Conservation (phyloP, 805 yeast genomes). For the Cyberlindnera xylosilytica region DNA sequence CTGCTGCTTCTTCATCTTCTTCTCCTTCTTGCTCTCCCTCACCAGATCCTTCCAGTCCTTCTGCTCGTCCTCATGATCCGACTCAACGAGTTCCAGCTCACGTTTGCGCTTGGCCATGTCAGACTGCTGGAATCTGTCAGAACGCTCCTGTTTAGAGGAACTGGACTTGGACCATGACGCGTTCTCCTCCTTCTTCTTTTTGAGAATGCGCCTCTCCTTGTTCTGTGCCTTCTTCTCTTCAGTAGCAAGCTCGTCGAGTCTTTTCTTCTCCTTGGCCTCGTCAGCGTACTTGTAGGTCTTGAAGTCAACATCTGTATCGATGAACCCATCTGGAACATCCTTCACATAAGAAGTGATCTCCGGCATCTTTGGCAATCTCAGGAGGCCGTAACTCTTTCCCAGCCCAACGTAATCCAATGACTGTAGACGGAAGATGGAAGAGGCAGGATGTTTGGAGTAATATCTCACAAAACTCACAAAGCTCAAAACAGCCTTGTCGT, state of each 20-base stretch:
- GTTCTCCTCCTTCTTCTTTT: conserved; percentile 17
- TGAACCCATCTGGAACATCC: conserved; percentile 74
- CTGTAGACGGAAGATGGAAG: conserved; percentile 78
- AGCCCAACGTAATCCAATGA: conserved; percentile 67
- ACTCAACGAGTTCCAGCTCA: conserved; percentile 57
- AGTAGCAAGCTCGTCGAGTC: conserved; percentile 57
- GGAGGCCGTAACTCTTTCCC: conserved; percentile 74
- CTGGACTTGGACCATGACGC: conserved; percentile 37
- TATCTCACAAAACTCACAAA: conserved; percentile 81
- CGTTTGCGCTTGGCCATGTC: conserved; percentile 32
- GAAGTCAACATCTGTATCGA: conserved; percentile 47
- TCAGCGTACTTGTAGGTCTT: conserved; percentile 56
- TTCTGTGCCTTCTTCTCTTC: conserved; percentile 27
- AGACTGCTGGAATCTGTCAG: conserved; percentile 47
- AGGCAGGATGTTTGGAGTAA: conserved; percentile 84
- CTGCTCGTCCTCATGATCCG: conserved; percentile 41
- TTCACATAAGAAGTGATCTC: conserved; percentile 58
- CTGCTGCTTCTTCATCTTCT: conserved; percentile 32
- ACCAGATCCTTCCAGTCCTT: conserved; percentile 89
- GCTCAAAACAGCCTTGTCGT: conserved; percentile 75
- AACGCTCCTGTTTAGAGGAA: conserved; percentile 45
- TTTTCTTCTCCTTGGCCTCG: conserved; percentile 54
- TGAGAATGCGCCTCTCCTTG: conserved; percentile 27
- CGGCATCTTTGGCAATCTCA: conserved; percentile 93
- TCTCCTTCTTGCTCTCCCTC: conserved; percentile 58